Percentiles rank a stretch among this genome's conserved stretches.
These are phyloP conservation scores for Penicillium aurantiogriseum DNA, from an alignment of 2,329 filamentous ascomycete genomes.

Conservation along the genomic window DNA sequence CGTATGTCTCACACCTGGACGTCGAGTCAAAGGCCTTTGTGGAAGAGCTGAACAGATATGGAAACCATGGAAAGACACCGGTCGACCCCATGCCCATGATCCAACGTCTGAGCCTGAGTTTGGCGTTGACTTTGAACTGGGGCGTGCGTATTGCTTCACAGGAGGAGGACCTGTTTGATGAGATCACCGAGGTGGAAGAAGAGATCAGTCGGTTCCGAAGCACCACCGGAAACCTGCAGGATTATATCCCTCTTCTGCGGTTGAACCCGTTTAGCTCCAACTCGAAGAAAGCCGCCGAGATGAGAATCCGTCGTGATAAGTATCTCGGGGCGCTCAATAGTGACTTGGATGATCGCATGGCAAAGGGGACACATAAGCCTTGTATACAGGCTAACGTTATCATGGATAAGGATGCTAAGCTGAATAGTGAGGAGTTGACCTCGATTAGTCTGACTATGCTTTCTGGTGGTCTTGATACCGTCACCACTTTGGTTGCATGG, in stretches of 20 bases:
- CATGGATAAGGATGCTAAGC: conserved; percentile 60
- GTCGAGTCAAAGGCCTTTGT: conserved; percentile 63
- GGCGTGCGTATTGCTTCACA: conserved; percentile 60
- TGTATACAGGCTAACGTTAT: conserved; percentile 69
- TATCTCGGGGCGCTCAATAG: conserved; percentile 59
- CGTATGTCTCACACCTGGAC: conserved; percentile 62
- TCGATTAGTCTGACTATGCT: conserved; percentile 69
- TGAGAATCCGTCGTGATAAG: conserved; percentile 59
- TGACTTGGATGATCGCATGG: conserved; percentile 61
- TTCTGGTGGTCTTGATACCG: conserved; percentile 64
- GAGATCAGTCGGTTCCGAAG: conserved; percentile 70
- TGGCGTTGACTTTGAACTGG: conserved; percentile 66
- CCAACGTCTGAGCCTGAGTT: conserved; percentile 61
- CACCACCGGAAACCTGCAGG: conserved; percentile 78
- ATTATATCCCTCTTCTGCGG: conserved; percentile 73
- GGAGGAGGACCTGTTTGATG: conserved; percentile 62
- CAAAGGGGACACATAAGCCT: conserved; percentile 59
- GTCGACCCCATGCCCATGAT: conserved; percentile 69
- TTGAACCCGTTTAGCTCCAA: conserved; percentile 62
- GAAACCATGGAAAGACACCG: conserved; percentile 52
- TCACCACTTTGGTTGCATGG: conserved; percentile 66
- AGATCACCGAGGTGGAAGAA: conserved; percentile 72
- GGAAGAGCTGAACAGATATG: conserved; percentile 59
- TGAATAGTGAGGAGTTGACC: conserved; percentile 62
- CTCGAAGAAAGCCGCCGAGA: conserved; percentile 58